Evolutionary conservation across 768 basidiomycete genomes (phyloP), one percentile per base, ranked within the genome.

Genomic region (Tylopilus intermedius): DNA sequence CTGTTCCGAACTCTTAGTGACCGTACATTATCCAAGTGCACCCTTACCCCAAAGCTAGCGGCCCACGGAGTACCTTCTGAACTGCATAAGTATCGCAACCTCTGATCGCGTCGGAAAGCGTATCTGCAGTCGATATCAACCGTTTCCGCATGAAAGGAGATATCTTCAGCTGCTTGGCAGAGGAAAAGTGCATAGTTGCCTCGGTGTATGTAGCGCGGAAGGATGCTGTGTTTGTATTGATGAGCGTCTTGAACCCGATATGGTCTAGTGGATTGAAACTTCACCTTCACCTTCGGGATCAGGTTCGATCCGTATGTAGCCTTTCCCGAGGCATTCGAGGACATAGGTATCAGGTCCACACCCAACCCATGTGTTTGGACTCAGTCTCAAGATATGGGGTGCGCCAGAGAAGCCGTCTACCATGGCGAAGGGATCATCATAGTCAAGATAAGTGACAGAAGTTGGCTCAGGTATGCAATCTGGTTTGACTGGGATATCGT

Each of bases 301-400:
- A 4, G 74, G 77, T 52, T 83, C 79, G 13, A 93, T 73, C 39
- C 83, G 81, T 46, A 93, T 72, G 59, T 78, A 76, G 2, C 90
- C 90, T 55, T 77, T 79, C 11, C 80, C 81, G n/a, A 89, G 67
- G 56, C 84, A 83, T 62, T 90, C 87, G 2, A 94, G 73, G 8
- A 94, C 79, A 66, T 86, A 88, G 14, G 81, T 67, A 33, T 82
- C 77, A 4, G 75, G 72, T 7, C 91, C 89, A 60, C 88, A 90
- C 3, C 81, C 81, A 8, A 95, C 85, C 93, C 93, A 93, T 5
- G 87, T 80, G 58, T 80, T 75, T 18, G 61, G 68, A 57, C 83
- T 91, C 38, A 87, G 53, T 22, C 66, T 67, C 18, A 68, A 56
- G 15, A 88, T 72, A 58, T 84, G 79, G 11, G 84, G 79, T 26